These are phyloP conservation scores for Candida tammaniensis DNA, from an alignment of 805 yeast genomes.

Conservation along the genomic window DNA sequence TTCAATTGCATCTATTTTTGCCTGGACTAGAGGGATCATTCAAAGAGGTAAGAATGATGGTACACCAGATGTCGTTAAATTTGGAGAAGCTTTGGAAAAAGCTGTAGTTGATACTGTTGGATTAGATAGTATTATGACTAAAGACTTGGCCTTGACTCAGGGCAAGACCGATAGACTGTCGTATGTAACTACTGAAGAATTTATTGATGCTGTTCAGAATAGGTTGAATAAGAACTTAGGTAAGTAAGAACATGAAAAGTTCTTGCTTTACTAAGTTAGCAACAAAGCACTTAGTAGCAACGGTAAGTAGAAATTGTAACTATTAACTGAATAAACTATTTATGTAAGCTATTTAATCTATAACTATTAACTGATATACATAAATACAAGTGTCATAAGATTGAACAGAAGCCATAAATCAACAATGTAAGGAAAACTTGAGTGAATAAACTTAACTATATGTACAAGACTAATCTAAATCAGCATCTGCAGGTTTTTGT, in stretches of 20 bases:
- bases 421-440: too few relatives aligned
- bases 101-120: slow-evolving; percentile 87
- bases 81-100: slow-evolving; percentile 75
- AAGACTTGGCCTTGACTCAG: slow-evolving; percentile 87
- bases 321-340: slow-evolving; percentile 27
- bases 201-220: slow-evolving; percentile 74
- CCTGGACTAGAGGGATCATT: slow-evolving; percentile 92
- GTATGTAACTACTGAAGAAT: slow-evolving; percentile 90
- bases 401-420: neutral
- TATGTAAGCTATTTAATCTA: too few relatives aligned
- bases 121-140: slow-evolving; percentile 87
- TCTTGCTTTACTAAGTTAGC: slow-evolving; percentile 6
- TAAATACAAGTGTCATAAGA: too few relatives aligned
- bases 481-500: slow-evolving; percentile 33
- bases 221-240: slow-evolving; percentile 48
- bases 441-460: too few relatives aligned
- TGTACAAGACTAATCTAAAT: slow-evolving; percentile 9
- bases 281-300: neutral
- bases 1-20: slow-evolving; percentile 95
- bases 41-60: slow-evolving; percentile 89
- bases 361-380: too few relatives aligned
- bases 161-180: slow-evolving; percentile 81
- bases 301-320: slow-evolving; percentile 19
- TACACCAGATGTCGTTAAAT: slow-evolving; percentile 80
- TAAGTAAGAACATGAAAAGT: too few relatives aligned